Evolutionary conservation across 495 filamentous ascomycete genomes (phyloP), one percentile per base, ranked within the genome.

Genomic region (Penicillium canescens): DNA sequence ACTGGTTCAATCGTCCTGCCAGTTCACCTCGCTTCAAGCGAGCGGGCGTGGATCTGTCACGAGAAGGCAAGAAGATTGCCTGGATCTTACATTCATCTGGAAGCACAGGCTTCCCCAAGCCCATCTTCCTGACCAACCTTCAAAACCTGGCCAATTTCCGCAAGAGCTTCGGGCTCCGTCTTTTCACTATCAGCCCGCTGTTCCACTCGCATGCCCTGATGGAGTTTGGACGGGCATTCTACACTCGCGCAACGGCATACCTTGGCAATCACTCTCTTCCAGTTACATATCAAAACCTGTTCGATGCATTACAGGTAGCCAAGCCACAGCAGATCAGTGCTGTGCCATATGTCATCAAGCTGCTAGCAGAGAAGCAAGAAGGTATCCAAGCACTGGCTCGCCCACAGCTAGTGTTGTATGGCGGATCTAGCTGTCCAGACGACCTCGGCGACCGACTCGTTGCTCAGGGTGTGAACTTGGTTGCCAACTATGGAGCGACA

Each of bases 91-190:
- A 84, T 61, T 84, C 80, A 0, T 82, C 79, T 37, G 82, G 82
- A 3, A 82, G 78, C 5, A 85, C 82, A 4, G 82, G 82, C 2
- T 70, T 82, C n/a, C 82, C 82, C 3, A 85, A 85, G 54, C 78
- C 82, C 1, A 72, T 80, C 1, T 65, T 65, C 47, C 60, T 74
- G 0, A 67, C 68, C 11, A 65, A 75, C 46, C 60, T 66, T 16
- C 67, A 64, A 36, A 61, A 73, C 12, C 71, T 73, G 20, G 74
- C 77, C 5, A 70, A 72, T 46, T 67, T 62, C 45, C 56, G 59
- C 8, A 58, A 59, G 51, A 59, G 69, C 59, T 56, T 70, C 55
- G 47, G 42, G 37, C 46, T 74, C 39, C 62, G 59, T 2, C 65
- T 70, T 4, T 82, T 85, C 55, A 75, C 71, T 23, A 78, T 78